These are phyloP conservation scores for Lathyrus tuberosus DNA, from an alignment of 306 rosid species.

Conservation along the genomic window DNA sequence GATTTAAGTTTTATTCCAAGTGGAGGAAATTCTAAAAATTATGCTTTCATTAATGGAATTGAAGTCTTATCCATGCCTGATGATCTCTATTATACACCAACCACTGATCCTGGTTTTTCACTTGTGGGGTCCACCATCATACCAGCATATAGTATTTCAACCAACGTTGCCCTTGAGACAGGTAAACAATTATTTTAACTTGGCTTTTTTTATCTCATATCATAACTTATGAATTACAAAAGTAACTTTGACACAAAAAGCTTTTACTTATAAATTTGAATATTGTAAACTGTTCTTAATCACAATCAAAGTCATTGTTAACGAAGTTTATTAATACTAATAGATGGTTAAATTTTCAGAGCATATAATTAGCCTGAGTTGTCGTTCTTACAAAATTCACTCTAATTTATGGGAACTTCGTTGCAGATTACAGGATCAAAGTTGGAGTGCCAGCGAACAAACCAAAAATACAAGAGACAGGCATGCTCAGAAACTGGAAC, in stretches of 20 bases:
- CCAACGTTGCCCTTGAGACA: slow-evolving; percentile 34
- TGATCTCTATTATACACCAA: slow-evolving; percentile 49
- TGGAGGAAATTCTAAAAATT: slow-evolving; percentile 26
- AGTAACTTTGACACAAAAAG: too few species aligned
- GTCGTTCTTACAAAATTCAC: background rate
- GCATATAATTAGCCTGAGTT: too few species aligned
- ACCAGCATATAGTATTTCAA: background rate
- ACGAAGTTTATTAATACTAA: too few species aligned
- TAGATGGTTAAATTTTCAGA: too few species aligned
- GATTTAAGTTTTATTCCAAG: slow-evolving; percentile 52
- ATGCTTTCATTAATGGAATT: slow-evolving; percentile 74
- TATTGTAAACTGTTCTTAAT: too few species aligned
- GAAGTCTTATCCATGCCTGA: slow-evolving; percentile 77
- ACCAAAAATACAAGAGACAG: slow-evolving; percentile 19
- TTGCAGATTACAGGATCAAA: slow-evolving; percentile 37
- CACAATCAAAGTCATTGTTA: too few species aligned
- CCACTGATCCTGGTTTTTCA: background rate
- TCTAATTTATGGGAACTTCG: background rate
- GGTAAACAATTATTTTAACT: background rate
- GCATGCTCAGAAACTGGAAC: slow-evolving; percentile 41
- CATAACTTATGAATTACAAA: too few species aligned
- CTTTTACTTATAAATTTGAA: too few species aligned
- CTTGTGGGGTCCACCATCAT: background rate
- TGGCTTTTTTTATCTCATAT: too few species aligned
- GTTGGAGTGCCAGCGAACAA: slow-evolving; percentile 37